Evolutionary conservation across 1,139 yeast species (phyloP), one percentile per base, ranked within the genome.

Genomic region (Arxiozyma telluris): DNA sequence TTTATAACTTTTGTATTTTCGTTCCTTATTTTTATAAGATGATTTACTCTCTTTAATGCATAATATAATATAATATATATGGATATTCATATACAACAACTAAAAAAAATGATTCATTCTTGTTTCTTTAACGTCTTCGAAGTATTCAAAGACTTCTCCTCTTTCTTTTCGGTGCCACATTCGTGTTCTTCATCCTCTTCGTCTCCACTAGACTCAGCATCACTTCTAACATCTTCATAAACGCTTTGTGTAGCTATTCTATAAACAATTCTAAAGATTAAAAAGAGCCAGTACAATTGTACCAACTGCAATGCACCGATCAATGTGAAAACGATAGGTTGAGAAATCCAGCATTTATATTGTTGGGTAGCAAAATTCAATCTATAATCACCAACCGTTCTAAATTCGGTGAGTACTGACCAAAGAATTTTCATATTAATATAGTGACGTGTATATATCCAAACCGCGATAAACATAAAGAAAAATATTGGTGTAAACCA

Each of bases 301-400:
- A 93, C 91, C 55, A 88, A 65, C 69, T 93, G 98, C 60, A 93
- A 78, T 1, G 94, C 91, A 54, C 80, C 76, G 57, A 93, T 79
- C 65, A 93, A 79, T 22, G 73, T 72, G 66, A 93, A 91, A 1
- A 93, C 91, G 67, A 93, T 90, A 57, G 87, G 86, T 73, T 88
- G 96, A 20, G 98, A 86, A 61, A 94, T 87, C 84, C 88, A 89
- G 73, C 98, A 93, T 72, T 94, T 93, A 76, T 91, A 93, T 70
- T 91, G 96, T 69, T 90, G 93, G 41, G 94, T 84, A 18, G 79
- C 88, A 83, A 91, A 93, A 74, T 89, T 83, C 63, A 94, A 76
- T 55, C 79, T 79, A 73, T 78, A 90, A 57, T 83, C 83, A 49
- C 98, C 98, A 41, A 87, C 89, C 1, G 94, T 81, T 60, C 76